A percentile compares a stretch with the other conserved stretches of the same genome.
phyloP scores from a whole-genome alignment of 1,284 basidiomycete genomes.

The Ustilago lituana region DNA sequence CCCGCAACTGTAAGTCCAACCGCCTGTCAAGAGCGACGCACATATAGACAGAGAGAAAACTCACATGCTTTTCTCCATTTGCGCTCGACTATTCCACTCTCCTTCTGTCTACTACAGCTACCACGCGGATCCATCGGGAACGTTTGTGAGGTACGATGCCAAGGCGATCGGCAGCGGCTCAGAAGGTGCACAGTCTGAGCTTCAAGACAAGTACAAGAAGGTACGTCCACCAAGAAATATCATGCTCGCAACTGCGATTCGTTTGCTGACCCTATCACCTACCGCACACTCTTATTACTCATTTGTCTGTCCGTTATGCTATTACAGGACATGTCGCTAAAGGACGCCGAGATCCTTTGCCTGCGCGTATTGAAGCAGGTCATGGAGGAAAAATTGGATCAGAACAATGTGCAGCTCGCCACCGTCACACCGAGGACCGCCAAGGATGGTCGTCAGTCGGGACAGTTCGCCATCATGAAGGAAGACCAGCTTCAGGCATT shows the following conservation, averaged over 20 bases:
- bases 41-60: no score
- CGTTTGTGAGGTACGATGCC: conserved; percentile 94
- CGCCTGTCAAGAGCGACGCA: no score
- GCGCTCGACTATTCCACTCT: no score
- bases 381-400: conserved; percentile 99
- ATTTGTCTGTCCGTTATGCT: background rate
- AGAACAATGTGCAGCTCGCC: conserved; percentile 96
- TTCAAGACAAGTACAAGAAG: conserved; percentile 97
- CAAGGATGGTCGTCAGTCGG: conserved; percentile 59
- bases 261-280: conserved; percentile 1
- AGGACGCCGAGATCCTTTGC: conserved; percentile 86
- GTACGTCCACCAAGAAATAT: conserved; percentile 70
- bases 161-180: conserved; percentile 99
- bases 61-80: no score
- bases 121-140: conserved; percentile 99
- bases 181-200: conserved; percentile 94
- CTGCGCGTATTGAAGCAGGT: conserved; percentile 95
- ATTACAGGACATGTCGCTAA: conserved; percentile 85
- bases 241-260: background rate
- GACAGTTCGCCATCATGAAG: conserved; percentile 63
- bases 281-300: no score
- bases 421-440: conserved; percentile 67
- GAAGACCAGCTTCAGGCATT: conserved; percentile 61
- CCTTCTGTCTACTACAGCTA: conserved; percentile 29
- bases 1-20: conserved; percentile 76